Percentiles rank a stretch among this genome's conserved stretches.
Evolutionary conservation across 2,329 filamentous ascomycete species (phyloP).

Genomic region (Myriosclerotinia curreyana): DNA sequence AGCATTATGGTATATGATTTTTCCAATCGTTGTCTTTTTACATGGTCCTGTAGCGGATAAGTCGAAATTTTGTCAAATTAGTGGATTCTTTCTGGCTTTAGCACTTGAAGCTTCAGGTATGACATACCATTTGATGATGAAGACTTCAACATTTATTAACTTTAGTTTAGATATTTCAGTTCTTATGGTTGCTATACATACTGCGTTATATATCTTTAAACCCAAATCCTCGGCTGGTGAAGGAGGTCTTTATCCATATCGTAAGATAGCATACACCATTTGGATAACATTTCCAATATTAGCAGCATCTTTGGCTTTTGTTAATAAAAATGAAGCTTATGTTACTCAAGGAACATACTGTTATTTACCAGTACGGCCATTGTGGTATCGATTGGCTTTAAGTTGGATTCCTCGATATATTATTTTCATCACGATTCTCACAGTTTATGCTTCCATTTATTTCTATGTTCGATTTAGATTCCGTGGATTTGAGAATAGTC

Average conservation of each 20-base stretch:
- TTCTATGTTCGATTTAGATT: conserved; percentile 54
- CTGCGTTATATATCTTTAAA: conserved; percentile 67
- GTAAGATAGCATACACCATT: conserved; percentile 55
- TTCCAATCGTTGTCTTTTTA: conserved; percentile 57
- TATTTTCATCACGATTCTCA: conserved; percentile 61
- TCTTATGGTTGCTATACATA: conserved; percentile 70
- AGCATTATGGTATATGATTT: conserved; percentile 64
- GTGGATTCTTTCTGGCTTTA: conserved; percentile 64
- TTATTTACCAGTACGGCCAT: conserved; percentile 62
- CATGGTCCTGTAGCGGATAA: conserved; percentile 49
- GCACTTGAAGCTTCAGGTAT: conserved; percentile 63
- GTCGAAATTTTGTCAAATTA: conserved; percentile 62
- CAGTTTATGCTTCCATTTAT: conserved; percentile 68
- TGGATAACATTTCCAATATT: conserved; percentile 58
- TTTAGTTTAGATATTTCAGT: conserved; percentile 59
- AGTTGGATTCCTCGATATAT: conserved; percentile 73
- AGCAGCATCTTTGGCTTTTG: conserved; percentile 61
- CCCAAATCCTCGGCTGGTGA: conserved; percentile 48
- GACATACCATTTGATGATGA: conserved; percentile 22
- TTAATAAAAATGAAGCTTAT: conserved; percentile 54
- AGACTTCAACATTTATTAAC: background rate
- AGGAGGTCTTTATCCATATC: conserved; percentile 67
- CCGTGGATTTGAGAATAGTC: conserved; percentile 31
- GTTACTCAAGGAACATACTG: conserved; percentile 65
- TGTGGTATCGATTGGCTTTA: conserved; percentile 66